Evolutionary conservation across 306 rosid genomes (phyloP).

Genomic region (Glycine soja): DNA sequence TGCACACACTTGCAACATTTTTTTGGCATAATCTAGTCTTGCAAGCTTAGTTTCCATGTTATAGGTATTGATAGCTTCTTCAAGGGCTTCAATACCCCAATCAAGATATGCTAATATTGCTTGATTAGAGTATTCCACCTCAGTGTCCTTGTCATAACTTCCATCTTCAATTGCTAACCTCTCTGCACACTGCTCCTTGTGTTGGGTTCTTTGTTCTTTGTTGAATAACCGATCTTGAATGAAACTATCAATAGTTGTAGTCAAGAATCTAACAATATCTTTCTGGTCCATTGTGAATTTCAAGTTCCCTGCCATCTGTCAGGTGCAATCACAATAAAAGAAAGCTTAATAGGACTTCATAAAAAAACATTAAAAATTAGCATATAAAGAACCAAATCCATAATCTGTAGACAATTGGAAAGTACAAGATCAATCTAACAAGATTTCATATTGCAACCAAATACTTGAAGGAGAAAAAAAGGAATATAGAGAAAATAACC

Average conservation of each 20-base stretch:
- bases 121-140: conserved; percentile 86
- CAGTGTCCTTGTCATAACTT: conserved; percentile 61
- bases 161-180: conserved; percentile 95
- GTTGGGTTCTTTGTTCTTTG: conserved; percentile 70
- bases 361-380: neutral
- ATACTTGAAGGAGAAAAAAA: neutral
- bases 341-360: neutral
- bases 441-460: conserved; percentile 12
- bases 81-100: conserved; percentile 96
- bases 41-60: conserved; percentile 91
- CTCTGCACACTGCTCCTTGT: conserved; percentile 91
- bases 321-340: conserved; percentile 24
- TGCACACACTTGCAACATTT: conserved; percentile 94
- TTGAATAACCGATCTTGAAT: conserved; percentile 68
- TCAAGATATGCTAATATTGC: conserved; percentile 90
- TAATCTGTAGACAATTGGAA: neutral
- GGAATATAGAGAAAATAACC: neutral
- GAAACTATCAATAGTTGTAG: conserved; percentile 66
- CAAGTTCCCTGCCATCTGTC: conserved; percentile 62
- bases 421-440: neutral
- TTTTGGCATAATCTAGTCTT: conserved; percentile 79
- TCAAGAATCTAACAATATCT: conserved; percentile 68
- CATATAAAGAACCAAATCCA: conserved; percentile 27
- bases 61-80: conserved; percentile 86
- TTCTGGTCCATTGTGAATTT: conserved; percentile 74